Base-by-base conservation (phyloP, 129 eudicot species). In the Flaveria sonorensis region DNA sequence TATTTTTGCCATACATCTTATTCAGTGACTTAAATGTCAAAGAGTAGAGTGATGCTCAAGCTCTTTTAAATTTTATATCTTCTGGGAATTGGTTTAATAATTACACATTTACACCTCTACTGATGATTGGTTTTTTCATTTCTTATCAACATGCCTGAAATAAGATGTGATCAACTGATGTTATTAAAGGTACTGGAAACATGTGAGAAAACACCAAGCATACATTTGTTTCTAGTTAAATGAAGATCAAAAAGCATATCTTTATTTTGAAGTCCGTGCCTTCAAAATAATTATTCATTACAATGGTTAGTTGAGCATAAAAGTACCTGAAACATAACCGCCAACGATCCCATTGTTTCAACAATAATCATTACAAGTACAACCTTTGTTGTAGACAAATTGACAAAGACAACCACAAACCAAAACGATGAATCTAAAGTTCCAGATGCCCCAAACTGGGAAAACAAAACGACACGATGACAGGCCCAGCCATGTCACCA, bases 401-500 rank as follows among this genome's bases (percentile, higher is more conserved):
- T 52, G 67, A 32, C 53, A 21, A 78, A 15, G 65, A 60, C 62
- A 51, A 70, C 50, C 43, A 68, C 21, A 68, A 59, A 42, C 72
- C 71, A 71, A 70, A 46, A 51, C 20, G 14, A 61, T 3, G 21
- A 7, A 74, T 75, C 88, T 82, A 77, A 68, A 74, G 45, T 53
- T 76, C 86, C 72, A 61, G 20, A 19, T 28, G 77, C 10, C 68
- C 69, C 71, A 77, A 64, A 73, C 68, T 83, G 48, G 79, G 85
- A n/a, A 83, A 83, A 55, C 87, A 89, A 70, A 81, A 67, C 16
- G 96, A 75, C 61, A 89, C 87, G 10, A 94, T 77, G 42, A 81
- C 32, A 6, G 98, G 98, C 43, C 97, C 98, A 0, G 88, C 85
- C 84, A 94, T 57, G 81, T 91, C 98, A 42, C 98, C 98, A 30